Base-by-base conservation (phyloP, 192 early-diverging fungal species). In the Coemansia sp. region DNA sequence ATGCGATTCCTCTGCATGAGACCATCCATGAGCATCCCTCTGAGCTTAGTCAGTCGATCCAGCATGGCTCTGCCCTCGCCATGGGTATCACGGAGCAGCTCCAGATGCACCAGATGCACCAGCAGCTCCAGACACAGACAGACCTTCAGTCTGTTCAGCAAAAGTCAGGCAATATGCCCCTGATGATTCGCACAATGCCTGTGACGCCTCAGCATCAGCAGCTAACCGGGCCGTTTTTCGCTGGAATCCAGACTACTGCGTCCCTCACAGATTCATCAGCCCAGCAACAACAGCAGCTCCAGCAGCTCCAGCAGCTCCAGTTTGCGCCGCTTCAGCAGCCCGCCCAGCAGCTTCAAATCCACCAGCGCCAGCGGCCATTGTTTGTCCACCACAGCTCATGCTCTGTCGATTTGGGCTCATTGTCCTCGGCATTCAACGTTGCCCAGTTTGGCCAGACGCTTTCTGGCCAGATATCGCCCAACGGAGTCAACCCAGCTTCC, bases 311-410 rank as follows among this genome's bases (percentile, higher is more conserved):
- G 34, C 29, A 33, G 23, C 47, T 36, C 18, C 47, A 50, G 47
- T 18, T 32, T 18, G 27, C 27, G 46, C 46, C 27, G 15, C 46
- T 20, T 1, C 22, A 39, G 17, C 28, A 19, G 38, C 28, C 30
- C 29, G 28, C n/a, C 22, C 49, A 42, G 19, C 55, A 60, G 14
- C 33, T 9, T 2, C 58, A 38, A 14, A 28, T 7, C 24, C 15
- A 46, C 18, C 53, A 54, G 33, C 6, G 48, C 2, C 48, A 59
- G 41, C 41, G 50, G 11, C 33, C 24, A 9, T 7, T 25, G 35
- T 53, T 60, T 30, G 47, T 55, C 47, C 56, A 59, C 15, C 64
- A 67, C 25, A 60, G 50, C 57, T 67, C 64, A 4, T 39, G 57
- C 1, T 55, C 64, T 0, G 64, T 67, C 14, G 64, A 67, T 25